These are phyloP conservation scores for Citrus reticulata DNA, from an alignment of 345 rosid genomes.

Conservation along the genomic window DNA sequence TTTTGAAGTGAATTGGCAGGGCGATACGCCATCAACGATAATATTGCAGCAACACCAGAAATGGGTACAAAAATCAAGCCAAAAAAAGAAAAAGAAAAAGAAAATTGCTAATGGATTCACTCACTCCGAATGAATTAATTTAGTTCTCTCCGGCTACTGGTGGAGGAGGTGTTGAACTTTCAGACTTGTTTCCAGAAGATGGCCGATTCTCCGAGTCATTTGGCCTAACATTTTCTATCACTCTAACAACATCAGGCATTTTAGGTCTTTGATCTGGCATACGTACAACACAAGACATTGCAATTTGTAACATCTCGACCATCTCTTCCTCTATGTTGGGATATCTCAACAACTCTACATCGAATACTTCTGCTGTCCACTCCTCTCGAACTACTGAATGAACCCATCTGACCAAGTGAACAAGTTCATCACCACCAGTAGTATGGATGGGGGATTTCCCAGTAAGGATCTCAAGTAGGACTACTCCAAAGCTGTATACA, in stretches of 20 bases:
- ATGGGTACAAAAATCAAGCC: neutral
- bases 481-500: conserved; percentile 95
- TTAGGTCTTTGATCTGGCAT: conserved; percentile 84
- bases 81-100: neutral
- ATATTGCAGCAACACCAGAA: conserved; percentile 1
- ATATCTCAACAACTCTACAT: conserved; percentile 81
- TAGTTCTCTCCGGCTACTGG: conserved; percentile 22
- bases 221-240: conserved; percentile 63
- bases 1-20: neutral
- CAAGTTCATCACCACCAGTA: conserved; percentile 77
- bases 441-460: conserved; percentile 90
- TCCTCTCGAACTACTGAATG: conserved; percentile 97
- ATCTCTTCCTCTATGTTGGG: conserved; percentile 96
- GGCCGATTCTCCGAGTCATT: conserved; percentile 38
- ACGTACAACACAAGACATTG: conserved; percentile 84
- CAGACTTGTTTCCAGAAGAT: conserved; percentile 48
- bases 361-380: conserved; percentile 98
- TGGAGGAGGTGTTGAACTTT: conserved; percentile 48
- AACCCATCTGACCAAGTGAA: conserved; percentile 97
- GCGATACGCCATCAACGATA: neutral
- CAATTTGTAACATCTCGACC: conserved; percentile 98
- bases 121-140: conserved; percentile 18
- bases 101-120: neutral
- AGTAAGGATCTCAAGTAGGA: conserved; percentile 84
- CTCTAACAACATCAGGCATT: conserved; percentile 70